Evolutionary conservation across 2,329 filamentous ascomycete genomes (phyloP).

Genomic region (Dactylellina haptotyla): DNA sequence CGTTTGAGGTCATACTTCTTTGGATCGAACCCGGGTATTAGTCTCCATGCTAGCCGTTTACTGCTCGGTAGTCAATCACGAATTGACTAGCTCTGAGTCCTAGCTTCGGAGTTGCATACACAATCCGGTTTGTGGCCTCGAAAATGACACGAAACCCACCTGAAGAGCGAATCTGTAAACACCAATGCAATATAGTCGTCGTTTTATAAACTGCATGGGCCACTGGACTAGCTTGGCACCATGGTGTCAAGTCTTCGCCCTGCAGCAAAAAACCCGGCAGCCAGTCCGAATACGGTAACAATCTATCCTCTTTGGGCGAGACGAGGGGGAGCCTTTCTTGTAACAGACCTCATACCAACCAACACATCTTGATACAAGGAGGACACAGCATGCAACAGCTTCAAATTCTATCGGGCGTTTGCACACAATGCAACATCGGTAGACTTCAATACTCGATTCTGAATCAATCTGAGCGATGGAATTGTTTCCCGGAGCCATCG

Average conservation of each 20-base stretch:
- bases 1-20: too few species aligned
- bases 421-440: too few species aligned
- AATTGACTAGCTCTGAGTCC: too few species aligned
- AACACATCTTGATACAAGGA: slow-evolving; percentile 20
- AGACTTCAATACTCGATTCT: too few species aligned
- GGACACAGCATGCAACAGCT: background rate
- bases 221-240: background rate
- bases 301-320: background rate
- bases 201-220: background rate
- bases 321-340: background rate
- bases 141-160: background rate
- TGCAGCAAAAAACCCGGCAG: background rate
- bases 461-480: too few species aligned
- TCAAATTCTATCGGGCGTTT: too few species aligned
- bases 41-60: too few species aligned
- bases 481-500: too few species aligned
- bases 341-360: background rate
- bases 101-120: background rate
- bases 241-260: background rate
- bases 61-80: too few species aligned
- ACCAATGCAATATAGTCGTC: too few species aligned
- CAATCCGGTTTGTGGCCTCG: background rate
- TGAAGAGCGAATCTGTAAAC: too few species aligned
- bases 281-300: background rate
- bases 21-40: too few species aligned